Evolutionary conservation across 2,329 filamentous ascomycete genomes (phyloP), one percentile per base, ranked within the genome.

Genomic region (Xylaria sp.): DNA sequence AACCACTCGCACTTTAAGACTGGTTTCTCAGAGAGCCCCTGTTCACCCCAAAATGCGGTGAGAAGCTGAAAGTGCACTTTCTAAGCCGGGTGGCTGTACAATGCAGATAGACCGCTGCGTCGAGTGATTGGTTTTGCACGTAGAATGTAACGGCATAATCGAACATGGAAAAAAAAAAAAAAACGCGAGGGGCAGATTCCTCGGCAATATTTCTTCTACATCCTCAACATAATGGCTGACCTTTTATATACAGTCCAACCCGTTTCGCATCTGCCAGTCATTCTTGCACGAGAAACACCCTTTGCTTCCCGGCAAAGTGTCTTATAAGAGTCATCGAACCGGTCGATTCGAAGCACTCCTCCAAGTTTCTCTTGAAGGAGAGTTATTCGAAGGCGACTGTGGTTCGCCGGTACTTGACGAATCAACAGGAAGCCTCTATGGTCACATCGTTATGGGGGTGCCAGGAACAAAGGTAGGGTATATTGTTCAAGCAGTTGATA

Each of bases 391-490:
- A 7, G 67, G 67, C 1, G 63, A 67, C 13, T 67, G 48, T 23
- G 67, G 67, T 3, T 66, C 67, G 8, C n/a, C 67, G 0, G 63
- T 69, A 20, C 6, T 69, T 9, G 63, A 63, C 25, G 7, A 8
- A 3, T 49, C 8, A 41, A 67, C 20, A 4, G 67, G 59, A 0
- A 41, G 4, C 18, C n/a, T 67, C 18, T 67, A 60, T 18, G 67
- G 67, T 1, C 67, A 69, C 36, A 36, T 69, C 15, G 4, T 57
- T 9, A 67, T 67, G 67, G 63, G 67, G 33, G 54, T 67, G 10
- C 5, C 58, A 1, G 67, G 63, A 10, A 60, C 54, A 13, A 54
- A 43, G 3, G 5, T 62, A 9, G 67, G 58, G 5, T 69, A 69
- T 13, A 60, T 69, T 18, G 23, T 52, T 5, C 31, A 31, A 23